These are phyloP conservation scores for Aspergillus sparsus DNA, from an alignment of 495 filamentous ascomycete genomes.

Conservation along the genomic window DNA sequence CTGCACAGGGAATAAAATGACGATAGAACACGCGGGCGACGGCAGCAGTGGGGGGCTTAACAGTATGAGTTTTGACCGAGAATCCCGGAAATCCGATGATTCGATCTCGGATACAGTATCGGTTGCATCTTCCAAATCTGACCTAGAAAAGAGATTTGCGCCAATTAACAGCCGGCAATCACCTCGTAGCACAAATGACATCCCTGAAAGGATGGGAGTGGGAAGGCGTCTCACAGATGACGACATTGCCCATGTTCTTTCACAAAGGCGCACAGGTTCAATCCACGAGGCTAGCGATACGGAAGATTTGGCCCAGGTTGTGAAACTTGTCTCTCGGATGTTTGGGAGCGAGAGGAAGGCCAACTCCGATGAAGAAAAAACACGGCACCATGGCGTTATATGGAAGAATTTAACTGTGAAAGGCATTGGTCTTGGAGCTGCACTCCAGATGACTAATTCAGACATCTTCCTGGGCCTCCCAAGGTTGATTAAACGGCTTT, in stretches of 20 bases:
- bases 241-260: conserved; percentile 52
- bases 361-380: conserved; percentile 66
- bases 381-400: conserved; percentile 56
- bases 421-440: conserved; percentile 66
- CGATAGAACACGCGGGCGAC: neutral
- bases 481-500: conserved; percentile 49
- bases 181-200: neutral
- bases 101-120: conserved; percentile 9
- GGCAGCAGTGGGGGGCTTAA: neutral
- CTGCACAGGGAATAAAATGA: neutral
- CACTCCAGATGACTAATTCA: conserved; percentile 63
- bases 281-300: conserved; percentile 41
- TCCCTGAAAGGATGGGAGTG: conserved; percentile 1
- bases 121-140: neutral
- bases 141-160: conserved; percentile 2
- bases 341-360: conserved; percentile 62
- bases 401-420: conserved; percentile 66
- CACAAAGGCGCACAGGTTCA: conserved; percentile 49
- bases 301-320: conserved; percentile 55
- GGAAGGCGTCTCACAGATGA: conserved; percentile 43
- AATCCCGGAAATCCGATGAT: neutral
- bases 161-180: conserved; percentile 14
- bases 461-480: conserved; percentile 63
- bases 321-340: conserved; percentile 62
- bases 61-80: conserved; percentile 6